Evolutionary conservation across 805 yeast genomes (phyloP).

Genomic region (Metschnikowia noctiluminum): DNA sequence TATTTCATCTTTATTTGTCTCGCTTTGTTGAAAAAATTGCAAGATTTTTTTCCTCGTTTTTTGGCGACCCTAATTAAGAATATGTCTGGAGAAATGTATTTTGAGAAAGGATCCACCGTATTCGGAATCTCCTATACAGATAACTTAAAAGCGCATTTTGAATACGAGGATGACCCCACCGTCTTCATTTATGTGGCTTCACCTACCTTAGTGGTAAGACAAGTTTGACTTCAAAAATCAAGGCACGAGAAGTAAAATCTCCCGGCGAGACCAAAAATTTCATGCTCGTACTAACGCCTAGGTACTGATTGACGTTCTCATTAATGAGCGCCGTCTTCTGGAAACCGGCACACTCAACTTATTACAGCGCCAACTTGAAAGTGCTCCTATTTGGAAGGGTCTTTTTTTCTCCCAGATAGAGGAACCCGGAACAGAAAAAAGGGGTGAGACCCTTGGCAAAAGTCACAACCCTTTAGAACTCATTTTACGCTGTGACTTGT

Average conservation of each 20-base stretch:
- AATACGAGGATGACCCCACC: not conserved
- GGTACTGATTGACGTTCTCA: conserved; percentile 9
- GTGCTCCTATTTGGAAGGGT: conserved; percentile 7
- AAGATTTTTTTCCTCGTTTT: not conserved
- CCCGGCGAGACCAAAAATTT: too few relatives aligned
- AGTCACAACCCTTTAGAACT: conserved; percentile 3
- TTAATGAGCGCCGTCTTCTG: conserved; percentile 11
- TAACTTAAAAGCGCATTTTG: not conserved
- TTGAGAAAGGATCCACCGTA: not conserved
- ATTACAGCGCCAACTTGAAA: conserved; percentile 9
- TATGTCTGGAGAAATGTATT: conserved; percentile 6
- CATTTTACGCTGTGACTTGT: conserved; percentile 12
- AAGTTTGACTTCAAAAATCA: too few relatives aligned
- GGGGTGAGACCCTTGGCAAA: not conserved
- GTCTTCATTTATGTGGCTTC: conserved; percentile 3
- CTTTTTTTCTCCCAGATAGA: conserved; percentile 7
- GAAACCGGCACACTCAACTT: conserved; percentile 9
- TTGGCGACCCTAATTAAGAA: not conserved
- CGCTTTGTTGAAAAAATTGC: too few relatives aligned
- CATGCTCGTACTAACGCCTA: conserved; percentile 3
- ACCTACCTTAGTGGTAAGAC: conserved; percentile 8
- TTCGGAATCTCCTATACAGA: conserved; percentile 6
- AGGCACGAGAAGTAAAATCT: too few relatives aligned
- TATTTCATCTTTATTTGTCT: too few relatives aligned
- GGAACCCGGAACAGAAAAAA: not conserved